Percentiles rank a stretch among this genome's conserved stretches.
Evolutionary conservation across 164 flowering plant species (phyloP).

Genomic region (Berberis vulgaris): DNA sequence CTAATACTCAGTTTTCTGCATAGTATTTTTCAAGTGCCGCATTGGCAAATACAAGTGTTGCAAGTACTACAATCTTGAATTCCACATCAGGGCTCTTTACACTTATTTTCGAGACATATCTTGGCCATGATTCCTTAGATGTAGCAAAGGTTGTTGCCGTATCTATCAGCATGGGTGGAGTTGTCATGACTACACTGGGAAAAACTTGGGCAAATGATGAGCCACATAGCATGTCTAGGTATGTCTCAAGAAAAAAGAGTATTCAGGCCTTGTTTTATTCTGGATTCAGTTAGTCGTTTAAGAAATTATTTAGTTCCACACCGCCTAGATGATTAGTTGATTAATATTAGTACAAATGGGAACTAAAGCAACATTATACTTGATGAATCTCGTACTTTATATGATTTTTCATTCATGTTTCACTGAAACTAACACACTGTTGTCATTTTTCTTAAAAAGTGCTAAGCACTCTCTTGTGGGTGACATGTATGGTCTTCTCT

Average conservation of each 20-base stretch:
- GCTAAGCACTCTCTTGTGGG: constrained; percentile 38
- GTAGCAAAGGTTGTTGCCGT: constrained; percentile 42
- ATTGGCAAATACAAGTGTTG: constrained; percentile 55
- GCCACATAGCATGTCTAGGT: constrained; percentile 27
- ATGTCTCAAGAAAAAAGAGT: constrained; percentile 15
- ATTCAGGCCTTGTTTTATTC: too few relatives aligned
- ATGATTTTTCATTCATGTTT: too few relatives aligned
- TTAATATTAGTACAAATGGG: too few relatives aligned
- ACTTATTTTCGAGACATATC: constrained; percentile 39
- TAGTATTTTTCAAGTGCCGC: constrained; percentile 58
- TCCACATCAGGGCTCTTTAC: constrained; percentile 61
- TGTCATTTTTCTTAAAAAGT: constrained; percentile 18
- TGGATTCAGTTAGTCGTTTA: too few relatives aligned
- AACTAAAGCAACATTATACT: too few relatives aligned
- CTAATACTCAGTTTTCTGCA: constrained; percentile 5
- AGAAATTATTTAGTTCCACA: too few relatives aligned
- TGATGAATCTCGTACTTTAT: too few relatives aligned
- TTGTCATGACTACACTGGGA: constrained; percentile 55
- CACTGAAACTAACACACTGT: constrained; percentile 6
- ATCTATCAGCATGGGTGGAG: constrained; percentile 54
- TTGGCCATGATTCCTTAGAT: constrained; percentile 47
- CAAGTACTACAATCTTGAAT: constrained; percentile 52
- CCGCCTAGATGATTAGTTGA: too few relatives aligned
- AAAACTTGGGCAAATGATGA: constrained; percentile 56
- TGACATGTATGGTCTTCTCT: constrained; percentile 46